These are phyloP conservation scores for Crithidia thermophila DNA, from an alignment of 208 protist genomes.

Conservation along the genomic window DNA sequence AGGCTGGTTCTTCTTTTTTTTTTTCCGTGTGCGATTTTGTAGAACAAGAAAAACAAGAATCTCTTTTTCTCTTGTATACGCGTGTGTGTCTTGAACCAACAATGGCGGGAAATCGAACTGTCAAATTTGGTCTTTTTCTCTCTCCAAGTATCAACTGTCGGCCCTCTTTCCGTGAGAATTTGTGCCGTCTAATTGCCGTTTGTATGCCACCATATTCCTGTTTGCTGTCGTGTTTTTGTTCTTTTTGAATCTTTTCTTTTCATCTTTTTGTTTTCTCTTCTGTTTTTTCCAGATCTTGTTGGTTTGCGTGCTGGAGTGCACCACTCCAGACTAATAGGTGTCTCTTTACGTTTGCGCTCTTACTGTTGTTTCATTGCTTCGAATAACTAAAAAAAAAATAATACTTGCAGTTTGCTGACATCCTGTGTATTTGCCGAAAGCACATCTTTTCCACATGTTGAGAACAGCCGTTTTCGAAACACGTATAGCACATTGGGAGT, in stretches of 20 bases:
- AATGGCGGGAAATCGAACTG: too few species aligned
- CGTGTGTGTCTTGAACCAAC: neutral
- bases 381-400: too few species aligned
- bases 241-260: conserved; percentile 9
- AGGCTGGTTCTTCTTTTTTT: neutral
- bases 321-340: too few species aligned
- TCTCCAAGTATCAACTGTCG: neutral
- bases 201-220: too few species aligned
- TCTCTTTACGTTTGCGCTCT: neutral
- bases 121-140: neutral
- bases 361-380: neutral
- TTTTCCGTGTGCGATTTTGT: neutral
- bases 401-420: too few species aligned
- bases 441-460: too few species aligned
- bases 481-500: too few species aligned
- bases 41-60: conserved; percentile 1
- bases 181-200: too few species aligned
- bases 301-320: too few species aligned
- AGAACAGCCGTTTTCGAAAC: too few species aligned
- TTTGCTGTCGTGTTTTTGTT: neutral
- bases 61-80: neutral
- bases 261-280: conserved; percentile 22
- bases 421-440: too few species aligned
- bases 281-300: too few species aligned
- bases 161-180: neutral